These are phyloP conservation scores for Magnusiomyces sp. DNA, from an alignment of 1,139 yeast species.

Conservation along the genomic window DNA sequence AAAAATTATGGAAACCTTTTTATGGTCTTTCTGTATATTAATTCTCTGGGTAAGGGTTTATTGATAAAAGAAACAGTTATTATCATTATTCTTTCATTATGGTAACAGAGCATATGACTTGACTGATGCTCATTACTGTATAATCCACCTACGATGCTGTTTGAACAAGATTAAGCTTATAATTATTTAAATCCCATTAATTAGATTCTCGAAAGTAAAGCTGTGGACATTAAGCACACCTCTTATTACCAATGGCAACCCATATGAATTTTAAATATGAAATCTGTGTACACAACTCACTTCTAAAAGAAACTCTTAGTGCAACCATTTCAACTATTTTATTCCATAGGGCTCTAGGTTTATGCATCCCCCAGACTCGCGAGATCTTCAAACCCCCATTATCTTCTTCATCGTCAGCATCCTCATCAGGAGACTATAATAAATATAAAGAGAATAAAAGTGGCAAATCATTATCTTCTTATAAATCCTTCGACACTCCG, in stretches of 20 bases:
- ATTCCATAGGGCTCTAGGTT: constrained; percentile 63
- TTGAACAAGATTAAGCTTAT: background rate
- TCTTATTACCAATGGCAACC: background rate
- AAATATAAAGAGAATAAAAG: no score
- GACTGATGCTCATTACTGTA: background rate
- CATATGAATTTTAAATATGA: constrained; percentile 31
- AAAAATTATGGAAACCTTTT: no score
- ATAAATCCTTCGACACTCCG: background rate
- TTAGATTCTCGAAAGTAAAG: background rate
- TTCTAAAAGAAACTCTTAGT: constrained; percentile 31
- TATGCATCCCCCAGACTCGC: constrained; percentile 45
- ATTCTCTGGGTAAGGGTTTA: no score
- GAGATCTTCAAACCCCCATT: constrained; percentile 26
- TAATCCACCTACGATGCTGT: background rate
- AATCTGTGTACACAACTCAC: constrained; percentile 30
- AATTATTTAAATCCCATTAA: background rate
- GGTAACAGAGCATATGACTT: background rate
- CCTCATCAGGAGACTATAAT: no score
- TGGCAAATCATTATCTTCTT: no score
- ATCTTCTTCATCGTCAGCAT: background rate
- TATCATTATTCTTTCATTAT: no score
- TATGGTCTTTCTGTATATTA: no score
- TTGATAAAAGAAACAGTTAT: no score
- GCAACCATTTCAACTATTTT: constrained; percentile 55
- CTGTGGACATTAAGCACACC: no score